Conservation (phyloP, 805 yeast species). For the Candida silvatica region DNA sequence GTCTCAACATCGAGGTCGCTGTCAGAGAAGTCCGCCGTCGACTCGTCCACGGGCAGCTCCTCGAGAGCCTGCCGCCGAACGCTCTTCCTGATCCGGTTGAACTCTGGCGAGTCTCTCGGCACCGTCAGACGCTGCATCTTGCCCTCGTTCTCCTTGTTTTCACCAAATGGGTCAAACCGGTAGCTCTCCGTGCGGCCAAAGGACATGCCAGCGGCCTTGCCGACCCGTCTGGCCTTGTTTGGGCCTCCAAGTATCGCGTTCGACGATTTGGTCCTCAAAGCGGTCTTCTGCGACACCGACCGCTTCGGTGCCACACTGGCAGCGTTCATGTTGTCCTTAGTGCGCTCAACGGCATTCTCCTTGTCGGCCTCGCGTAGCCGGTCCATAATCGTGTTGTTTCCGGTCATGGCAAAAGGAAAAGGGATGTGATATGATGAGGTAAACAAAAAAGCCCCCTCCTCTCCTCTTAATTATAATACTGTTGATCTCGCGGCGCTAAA, state of each 20-base stretch:
- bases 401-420: background rate
- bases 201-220: background rate
- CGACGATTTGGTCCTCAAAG: slow-evolving; percentile 18
- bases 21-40: slow-evolving; percentile 2
- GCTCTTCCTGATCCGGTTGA: background rate
- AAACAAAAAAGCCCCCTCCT: too few relatives aligned
- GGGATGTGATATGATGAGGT: too few relatives aligned
- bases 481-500: too few relatives aligned
- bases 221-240: slow-evolving; percentile 3
- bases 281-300: slow-evolving; percentile 7
- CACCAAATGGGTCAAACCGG: background rate
- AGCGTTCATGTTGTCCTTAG: background rate
- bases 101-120: slow-evolving; percentile 22
- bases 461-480: too few relatives aligned
- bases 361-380: background rate
- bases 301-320: background rate
- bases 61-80: background rate
- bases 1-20: slow-evolving; percentile 39
- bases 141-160: slow-evolving; percentile 1
- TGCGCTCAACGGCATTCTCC: slow-evolving; percentile 4
- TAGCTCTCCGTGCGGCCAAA: background rate
- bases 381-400: background rate
- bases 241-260: slow-evolving; percentile 11
- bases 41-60: background rate
- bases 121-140: slow-evolving; percentile 23